These are phyloP conservation scores for Curvularia lunata DNA, from an alignment of 2,329 filamentous ascomycete genomes.

Conservation along the genomic window DNA sequence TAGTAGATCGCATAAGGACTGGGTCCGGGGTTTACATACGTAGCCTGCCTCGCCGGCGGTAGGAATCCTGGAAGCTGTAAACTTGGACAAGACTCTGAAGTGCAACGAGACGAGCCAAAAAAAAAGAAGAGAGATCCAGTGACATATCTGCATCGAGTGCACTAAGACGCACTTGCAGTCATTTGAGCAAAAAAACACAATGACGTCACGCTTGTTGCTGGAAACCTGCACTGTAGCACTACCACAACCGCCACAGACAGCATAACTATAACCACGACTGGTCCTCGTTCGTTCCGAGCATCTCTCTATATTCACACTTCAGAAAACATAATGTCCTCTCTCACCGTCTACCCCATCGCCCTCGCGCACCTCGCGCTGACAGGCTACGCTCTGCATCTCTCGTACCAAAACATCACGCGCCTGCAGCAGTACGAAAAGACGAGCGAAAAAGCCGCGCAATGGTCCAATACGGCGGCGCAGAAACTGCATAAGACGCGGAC, in stretches of 20 bases:
- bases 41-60: neutral
- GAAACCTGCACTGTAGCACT: neutral
- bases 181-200: neutral
- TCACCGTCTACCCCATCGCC: neutral
- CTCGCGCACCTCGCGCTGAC: slow-evolving; percentile 24
- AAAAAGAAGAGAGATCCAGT: neutral
- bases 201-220: neutral
- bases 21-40: neutral
- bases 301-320: no score
- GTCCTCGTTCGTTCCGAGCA: no score
- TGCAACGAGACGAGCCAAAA: neutral
- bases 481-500: slow-evolving; percentile 45
- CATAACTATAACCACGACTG: no score
- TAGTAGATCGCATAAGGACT: neutral
- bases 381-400: slow-evolving; percentile 41
- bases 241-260: neutral
- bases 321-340: slow-evolving; percentile 15
- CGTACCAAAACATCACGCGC: slow-evolving; percentile 46
- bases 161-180: neutral
- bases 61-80: neutral
- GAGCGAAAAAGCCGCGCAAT: slow-evolving; percentile 47
- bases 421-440: slow-evolving; percentile 46
- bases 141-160: neutral
- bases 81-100: neutral
- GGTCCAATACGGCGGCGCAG: slow-evolving; percentile 41